phyloP scores from a whole-genome alignment of 2,329 filamentous ascomycete genomes.

The Sphaerulina musiva region DNA sequence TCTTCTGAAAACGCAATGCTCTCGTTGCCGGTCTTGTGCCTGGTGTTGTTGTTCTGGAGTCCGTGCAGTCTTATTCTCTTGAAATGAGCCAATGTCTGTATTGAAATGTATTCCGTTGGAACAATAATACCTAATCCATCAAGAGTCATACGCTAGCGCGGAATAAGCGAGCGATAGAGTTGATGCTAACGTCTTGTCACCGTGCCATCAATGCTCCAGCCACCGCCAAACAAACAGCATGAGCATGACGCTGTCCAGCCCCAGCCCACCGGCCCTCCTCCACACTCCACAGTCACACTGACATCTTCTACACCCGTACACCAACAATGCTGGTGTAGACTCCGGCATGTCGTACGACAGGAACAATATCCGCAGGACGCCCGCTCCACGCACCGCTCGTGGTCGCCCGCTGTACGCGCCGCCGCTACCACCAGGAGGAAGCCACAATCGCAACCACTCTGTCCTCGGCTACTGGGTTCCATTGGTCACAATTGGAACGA shows the following conservation, averaged over 20 bases:
- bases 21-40: neutral
- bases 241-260: neutral
- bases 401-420: conserved; percentile 38
- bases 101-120: too few relatives aligned
- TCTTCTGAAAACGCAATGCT: conserved; percentile 31
- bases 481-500: conserved; percentile 74
- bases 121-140: too few relatives aligned
- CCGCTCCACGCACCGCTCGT: conserved; percentile 46
- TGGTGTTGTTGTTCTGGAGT: neutral
- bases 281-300: neutral
- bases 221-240: too few relatives aligned
- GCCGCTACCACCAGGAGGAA: conserved; percentile 32
- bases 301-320: neutral
- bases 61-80: neutral
- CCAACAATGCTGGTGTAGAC: conserved; percentile 7
- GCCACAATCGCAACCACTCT: conserved; percentile 45
- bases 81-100: too few relatives aligned
- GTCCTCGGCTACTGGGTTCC: conserved; percentile 83
- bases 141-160: too few relatives aligned
- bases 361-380: conserved; percentile 30
- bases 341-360: conserved; percentile 48
- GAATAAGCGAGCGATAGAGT: too few relatives aligned
- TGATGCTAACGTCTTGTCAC: too few relatives aligned
- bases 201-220: too few relatives aligned
- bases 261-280: neutral